These are phyloP conservation scores for Pascua guehoae DNA, from an alignment of 1,284 basidiomycete genomes.

Conservation along the genomic window DNA sequence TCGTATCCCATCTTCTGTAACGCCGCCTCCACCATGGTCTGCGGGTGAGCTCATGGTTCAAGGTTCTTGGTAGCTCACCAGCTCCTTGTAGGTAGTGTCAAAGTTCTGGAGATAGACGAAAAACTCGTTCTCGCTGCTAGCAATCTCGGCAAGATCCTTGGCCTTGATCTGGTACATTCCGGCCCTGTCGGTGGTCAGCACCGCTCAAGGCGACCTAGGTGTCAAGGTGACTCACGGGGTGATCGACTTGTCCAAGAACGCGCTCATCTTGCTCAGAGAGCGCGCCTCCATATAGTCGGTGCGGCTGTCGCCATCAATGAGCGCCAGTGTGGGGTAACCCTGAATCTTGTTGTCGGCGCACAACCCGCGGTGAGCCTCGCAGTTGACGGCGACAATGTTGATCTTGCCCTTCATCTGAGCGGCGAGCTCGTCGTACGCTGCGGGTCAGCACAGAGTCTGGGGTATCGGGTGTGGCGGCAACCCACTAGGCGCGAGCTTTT, in stretches of 20 bases:
- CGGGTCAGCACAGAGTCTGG: neutral
- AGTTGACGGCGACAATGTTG: constrained; percentile 78
- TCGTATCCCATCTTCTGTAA: constrained; percentile 63
- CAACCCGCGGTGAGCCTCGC: constrained; percentile 65
- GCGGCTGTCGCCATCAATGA: constrained; percentile 30
- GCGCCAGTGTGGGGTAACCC: constrained; percentile 75
- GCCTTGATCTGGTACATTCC: constrained; percentile 52
- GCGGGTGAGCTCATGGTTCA: neutral
- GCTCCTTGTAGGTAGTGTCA: constrained; percentile 41
- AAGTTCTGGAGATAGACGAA: constrained; percentile 69
- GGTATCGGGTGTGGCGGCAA: no score
- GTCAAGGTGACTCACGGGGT: neutral
- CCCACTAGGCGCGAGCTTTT: constrained; percentile 64
- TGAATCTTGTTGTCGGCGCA: constrained; percentile 64
- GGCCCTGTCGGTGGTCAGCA: constrained; percentile 41
- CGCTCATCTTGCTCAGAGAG: constrained; percentile 63
- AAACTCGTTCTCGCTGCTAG: constrained; percentile 61
- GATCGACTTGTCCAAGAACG: constrained; percentile 60
- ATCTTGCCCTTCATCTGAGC: constrained; percentile 63
- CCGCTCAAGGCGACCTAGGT: neutral
- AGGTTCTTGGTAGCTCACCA: constrained; percentile 38
- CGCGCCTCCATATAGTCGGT: constrained; percentile 66
- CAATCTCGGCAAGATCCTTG: constrained; percentile 52
- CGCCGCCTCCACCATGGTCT: constrained; percentile 55
- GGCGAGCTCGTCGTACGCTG: constrained; percentile 68